A percentile compares a stretch with the other conserved stretches of the same genome.
Evolutionary conservation across 805 yeast genomes (phyloP).

Genomic region (Cyberlindnera veronae): DNA sequence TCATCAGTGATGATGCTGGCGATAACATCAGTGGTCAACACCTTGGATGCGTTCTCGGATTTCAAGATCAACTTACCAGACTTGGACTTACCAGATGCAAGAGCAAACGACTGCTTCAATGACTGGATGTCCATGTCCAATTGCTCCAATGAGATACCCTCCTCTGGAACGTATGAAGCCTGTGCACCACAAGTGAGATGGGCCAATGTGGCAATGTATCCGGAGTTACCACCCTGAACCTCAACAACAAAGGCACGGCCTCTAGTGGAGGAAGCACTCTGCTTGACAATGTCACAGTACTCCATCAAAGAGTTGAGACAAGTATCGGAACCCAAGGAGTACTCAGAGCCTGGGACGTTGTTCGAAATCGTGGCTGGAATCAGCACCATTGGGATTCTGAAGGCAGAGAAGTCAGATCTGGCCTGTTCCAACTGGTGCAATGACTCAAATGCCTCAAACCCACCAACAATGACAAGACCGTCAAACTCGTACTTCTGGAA

Average conservation of each 20-base stretch:
- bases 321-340: constrained; percentile 92
- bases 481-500: constrained; percentile 86
- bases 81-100: constrained; percentile 60
- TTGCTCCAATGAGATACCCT: constrained; percentile 55
- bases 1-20: constrained; percentile 66
- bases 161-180: constrained; percentile 88
- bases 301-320: constrained; percentile 87
- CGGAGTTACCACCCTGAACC: constrained; percentile 97
- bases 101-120: constrained; percentile 50
- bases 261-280: constrained; percentile 91
- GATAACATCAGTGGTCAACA: constrained; percentile 62
- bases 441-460: constrained; percentile 93
- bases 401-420: constrained; percentile 77
- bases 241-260: constrained; percentile 94
- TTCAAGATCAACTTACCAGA: constrained; percentile 68
- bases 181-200: constrained; percentile 55
- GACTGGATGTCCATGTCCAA: constrained; percentile 59
- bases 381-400: constrained; percentile 90
- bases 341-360: constrained; percentile 98
- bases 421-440: constrained; percentile 78
- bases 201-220: constrained; percentile 78
- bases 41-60: constrained; percentile 67
- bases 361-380: constrained; percentile 96
- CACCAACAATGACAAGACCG: constrained; percentile 90
- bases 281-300: constrained; percentile 94